A percentile compares a stretch with the other conserved stretches of the same genome.
These are phyloP conservation scores for Podospora bellae-mahoneyi DNA, from an alignment of 495 filamentous ascomycete species.

Conservation along the genomic window DNA sequence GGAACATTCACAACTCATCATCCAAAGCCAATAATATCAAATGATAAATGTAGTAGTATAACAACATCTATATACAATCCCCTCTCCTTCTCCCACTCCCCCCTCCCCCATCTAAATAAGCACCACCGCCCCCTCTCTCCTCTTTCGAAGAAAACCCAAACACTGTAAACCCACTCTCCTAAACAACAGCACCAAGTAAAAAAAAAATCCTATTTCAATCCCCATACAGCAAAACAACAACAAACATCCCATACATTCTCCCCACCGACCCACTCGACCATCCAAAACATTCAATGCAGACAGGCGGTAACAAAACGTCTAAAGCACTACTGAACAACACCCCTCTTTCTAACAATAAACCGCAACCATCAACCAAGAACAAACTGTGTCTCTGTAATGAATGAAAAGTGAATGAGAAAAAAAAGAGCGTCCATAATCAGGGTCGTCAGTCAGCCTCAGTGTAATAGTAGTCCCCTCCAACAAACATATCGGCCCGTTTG, in stretches of 20 bases:
- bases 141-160: no score
- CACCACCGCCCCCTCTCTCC: no score
- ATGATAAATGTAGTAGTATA: constrained; percentile 1
- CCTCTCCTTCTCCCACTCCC: neutral
- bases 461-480: no score
- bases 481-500: no score
- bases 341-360: neutral
- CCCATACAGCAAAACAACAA: neutral
- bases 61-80: constrained; percentile 1
- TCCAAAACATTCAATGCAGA: constrained; percentile 6
- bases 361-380: neutral
- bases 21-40: no score
- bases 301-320: no score
- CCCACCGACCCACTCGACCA: neutral
- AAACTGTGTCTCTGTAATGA: neutral
- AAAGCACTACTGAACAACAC: neutral
- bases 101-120: neutral
- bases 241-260: neutral
- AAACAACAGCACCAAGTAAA: neutral
- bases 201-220: neutral
- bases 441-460: no score
- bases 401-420: neutral
- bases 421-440: neutral
- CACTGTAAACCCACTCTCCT: no score
- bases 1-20: constrained; percentile 5